Evolutionary conservation across 371 early-diverging fungal species (phyloP).

Genomic region (Lichtheimia hyalospora): DNA sequence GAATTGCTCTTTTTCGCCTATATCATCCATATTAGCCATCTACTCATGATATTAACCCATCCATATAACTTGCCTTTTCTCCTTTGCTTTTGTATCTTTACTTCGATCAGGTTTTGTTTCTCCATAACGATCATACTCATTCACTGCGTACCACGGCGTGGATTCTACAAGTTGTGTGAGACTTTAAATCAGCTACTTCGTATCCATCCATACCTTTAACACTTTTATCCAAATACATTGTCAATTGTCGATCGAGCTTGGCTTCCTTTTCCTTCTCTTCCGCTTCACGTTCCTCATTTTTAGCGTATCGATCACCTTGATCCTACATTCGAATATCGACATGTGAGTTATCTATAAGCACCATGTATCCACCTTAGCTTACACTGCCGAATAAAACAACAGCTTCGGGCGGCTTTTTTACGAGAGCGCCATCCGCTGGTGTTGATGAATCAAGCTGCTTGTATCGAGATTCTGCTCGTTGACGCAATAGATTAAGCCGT

Average conservation of each 20-base stretch:
- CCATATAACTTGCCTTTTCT: not conserved
- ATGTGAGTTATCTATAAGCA: not conserved
- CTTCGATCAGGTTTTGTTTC: slow-evolving; percentile 5
- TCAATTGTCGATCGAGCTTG: slow-evolving; percentile 57
- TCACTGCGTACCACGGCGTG: slow-evolving; percentile 37
- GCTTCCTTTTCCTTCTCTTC: slow-evolving; percentile 59
- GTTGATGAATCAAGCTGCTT: not conserved
- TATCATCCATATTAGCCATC: slow-evolving; percentile 11
- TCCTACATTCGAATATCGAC: not conserved
- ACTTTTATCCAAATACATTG: slow-evolving; percentile 66
- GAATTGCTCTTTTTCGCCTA: slow-evolving; percentile 11
- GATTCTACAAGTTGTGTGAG: no score
- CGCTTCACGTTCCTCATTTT: slow-evolving; percentile 59
- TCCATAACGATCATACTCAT: slow-evolving; percentile 23
- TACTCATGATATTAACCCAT: not conserved
- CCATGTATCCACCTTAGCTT: not conserved
- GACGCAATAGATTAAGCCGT: slow-evolving; percentile 45
- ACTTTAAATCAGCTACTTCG: no score
- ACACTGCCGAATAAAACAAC: slow-evolving; percentile 55
- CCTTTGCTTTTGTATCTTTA: not conserved
- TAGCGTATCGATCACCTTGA: slow-evolving; percentile 7
- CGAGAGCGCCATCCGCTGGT: not conserved
- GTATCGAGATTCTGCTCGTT: slow-evolving; percentile 40
- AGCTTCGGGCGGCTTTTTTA: slow-evolving; percentile 29
- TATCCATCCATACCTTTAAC: slow-evolving; percentile 38